phyloP scores from a whole-genome alignment of 1,139 yeast species.

The Magnusiomyces clavatus region DNA sequence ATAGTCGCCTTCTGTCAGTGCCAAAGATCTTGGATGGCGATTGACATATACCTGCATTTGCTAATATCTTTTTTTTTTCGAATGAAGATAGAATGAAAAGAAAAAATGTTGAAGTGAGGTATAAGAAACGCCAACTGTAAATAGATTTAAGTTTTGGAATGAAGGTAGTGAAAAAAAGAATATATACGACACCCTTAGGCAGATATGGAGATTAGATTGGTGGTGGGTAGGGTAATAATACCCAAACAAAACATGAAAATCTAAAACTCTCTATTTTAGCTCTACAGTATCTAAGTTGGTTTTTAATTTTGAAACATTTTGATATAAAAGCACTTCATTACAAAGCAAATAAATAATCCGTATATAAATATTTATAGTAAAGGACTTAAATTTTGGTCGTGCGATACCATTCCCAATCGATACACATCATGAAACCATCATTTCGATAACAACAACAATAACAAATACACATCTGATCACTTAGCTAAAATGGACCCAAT shows the following conservation, averaged over 20 bases:
- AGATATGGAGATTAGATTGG: no score
- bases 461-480: not conserved
- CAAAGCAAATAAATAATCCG: no score
- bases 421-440: no score
- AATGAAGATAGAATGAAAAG: not conserved
- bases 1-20: slow-evolving; percentile 29
- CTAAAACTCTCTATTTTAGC: not conserved
- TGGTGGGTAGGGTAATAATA: not conserved
- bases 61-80: not conserved
- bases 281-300: no score
- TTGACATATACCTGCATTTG: slow-evolving; percentile 31
- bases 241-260: not conserved
- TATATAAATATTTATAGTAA: no score
- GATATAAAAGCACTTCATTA: no score
- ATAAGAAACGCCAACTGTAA: not conserved
- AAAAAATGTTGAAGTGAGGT: not conserved
- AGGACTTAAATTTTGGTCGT: no score
- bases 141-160: no score
- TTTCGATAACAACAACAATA: not conserved
- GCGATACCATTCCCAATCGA: no score
- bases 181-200: no score
- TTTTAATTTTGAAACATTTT: no score
- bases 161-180: no score
- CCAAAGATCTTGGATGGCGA: slow-evolving; percentile 31
- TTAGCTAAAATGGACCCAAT: not conserved